Conservation (phyloP, 257 asterid genomes). For the Ocimum tenuiflorum region DNA sequence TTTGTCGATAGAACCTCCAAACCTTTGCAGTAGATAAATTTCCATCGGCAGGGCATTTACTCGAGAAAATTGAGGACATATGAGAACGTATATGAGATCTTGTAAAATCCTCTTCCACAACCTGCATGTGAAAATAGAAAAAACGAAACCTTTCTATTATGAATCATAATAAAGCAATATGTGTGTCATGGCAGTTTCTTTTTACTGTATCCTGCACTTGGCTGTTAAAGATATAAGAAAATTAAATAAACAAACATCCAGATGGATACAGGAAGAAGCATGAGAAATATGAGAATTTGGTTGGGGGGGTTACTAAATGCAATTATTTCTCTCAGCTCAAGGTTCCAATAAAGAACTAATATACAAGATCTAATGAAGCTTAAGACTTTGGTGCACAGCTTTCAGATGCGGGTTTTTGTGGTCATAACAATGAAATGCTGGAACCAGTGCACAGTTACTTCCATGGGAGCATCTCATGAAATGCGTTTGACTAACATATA, state of each 20-base stretch:
- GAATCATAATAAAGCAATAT: not conserved
- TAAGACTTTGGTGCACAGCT: not conserved
- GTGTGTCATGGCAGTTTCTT: not conserved
- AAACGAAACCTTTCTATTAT: not conserved
- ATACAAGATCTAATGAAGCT: not conserved
- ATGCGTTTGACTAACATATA: not conserved
- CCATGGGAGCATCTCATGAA: not conserved
- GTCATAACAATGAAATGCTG: not conserved
- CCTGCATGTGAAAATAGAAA: constrained; percentile 35
- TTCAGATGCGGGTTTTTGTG: not conserved
- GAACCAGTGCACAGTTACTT: not conserved
- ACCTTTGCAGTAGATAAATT: constrained; percentile 57
- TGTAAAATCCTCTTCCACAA: constrained; percentile 83
- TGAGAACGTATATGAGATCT: constrained; percentile 67
- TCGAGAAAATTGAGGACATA: constrained; percentile 44
- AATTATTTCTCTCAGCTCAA: not conserved
- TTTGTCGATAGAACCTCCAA: constrained; percentile 9
- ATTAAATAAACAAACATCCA: not conserved
- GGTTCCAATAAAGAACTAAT: too few species aligned
- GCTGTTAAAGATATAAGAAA: not conserved
- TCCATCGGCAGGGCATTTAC: constrained; percentile 27
- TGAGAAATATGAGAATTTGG: not conserved
- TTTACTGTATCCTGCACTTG: not conserved
- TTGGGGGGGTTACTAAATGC: not conserved
- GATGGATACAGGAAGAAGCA: not conserved